These are phyloP conservation scores for Dactylellina drechsleri DNA, from an alignment of 2,329 filamentous ascomycete genomes.

Conservation along the genomic window DNA sequence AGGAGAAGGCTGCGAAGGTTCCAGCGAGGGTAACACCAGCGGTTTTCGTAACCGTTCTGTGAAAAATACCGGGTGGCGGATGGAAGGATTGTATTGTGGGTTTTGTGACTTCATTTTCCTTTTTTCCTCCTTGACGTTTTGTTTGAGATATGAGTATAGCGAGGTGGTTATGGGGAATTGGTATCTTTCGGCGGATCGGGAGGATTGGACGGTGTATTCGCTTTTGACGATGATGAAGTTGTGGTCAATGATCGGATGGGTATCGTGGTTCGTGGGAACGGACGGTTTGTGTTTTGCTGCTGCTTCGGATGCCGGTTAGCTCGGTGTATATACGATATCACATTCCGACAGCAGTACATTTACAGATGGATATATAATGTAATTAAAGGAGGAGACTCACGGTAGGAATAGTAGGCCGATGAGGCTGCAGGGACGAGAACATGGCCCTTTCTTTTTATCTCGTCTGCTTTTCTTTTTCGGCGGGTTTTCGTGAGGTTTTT, in stretches of 20 bases:
- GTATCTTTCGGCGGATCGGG: neutral
- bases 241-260: neutral
- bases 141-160: too few species aligned
- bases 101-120: constrained; percentile 56
- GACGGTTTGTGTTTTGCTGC: constrained; percentile 26
- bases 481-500: constrained; percentile 20
- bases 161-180: too few species aligned
- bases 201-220: neutral
- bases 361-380: neutral
- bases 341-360: too few species aligned
- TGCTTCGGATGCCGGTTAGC: neutral
- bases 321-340: too few species aligned
- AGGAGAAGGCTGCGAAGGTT: constrained; percentile 10
- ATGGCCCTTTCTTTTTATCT: constrained; percentile 17
- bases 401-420: constrained; percentile 32
- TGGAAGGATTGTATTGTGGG: constrained; percentile 67
- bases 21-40: constrained; percentile 60
- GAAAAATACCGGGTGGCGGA: constrained; percentile 80
- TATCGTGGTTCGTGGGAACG: constrained; percentile 29
- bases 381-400: neutral
- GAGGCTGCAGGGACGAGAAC: constrained; percentile 51
- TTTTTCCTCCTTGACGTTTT: neutral
- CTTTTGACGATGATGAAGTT: neutral
- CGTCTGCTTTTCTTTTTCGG: neutral
- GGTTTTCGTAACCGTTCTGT: constrained; percentile 71